A percentile compares a stretch with the other conserved stretches of the same genome.
phyloP scores from a whole-genome alignment of 495 filamentous ascomycete genomes.

The Penicillium verhagenii region DNA sequence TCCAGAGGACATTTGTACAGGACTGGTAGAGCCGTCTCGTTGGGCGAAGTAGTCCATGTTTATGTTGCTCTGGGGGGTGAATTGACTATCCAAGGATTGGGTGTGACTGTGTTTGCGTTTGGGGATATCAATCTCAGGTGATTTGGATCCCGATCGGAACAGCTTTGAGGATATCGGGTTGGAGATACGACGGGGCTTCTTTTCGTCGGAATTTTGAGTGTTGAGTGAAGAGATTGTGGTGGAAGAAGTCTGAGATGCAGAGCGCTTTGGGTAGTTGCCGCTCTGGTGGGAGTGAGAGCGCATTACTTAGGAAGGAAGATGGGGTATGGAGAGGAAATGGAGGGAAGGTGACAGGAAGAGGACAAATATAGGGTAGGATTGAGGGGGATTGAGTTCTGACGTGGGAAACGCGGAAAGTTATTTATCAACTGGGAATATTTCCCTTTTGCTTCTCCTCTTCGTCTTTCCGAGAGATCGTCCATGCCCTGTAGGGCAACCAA shows the following conservation, averaged over 20 bases:
- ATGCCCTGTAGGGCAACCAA: conserved; percentile 28
- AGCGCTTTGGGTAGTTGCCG: conserved; percentile 17
- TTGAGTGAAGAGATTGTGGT: conserved; percentile 20
- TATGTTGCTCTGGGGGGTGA: conserved; percentile 7
- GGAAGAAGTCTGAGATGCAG: conserved; percentile 26
- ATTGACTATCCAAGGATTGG: neutral
- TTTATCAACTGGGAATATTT: conserved; percentile 4
- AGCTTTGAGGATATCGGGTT: conserved; percentile 18
- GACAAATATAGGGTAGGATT: neutral
- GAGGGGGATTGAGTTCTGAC: conserved; percentile 5
- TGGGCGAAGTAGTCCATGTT: conserved; percentile 21
- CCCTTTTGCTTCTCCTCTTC: conserved; percentile 1
- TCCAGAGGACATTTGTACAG: conserved; percentile 21
- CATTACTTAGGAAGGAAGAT: conserved; percentile 15
- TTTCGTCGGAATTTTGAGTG: conserved; percentile 19
- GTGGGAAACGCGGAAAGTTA: conserved; percentile 2
- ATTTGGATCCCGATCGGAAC: conserved; percentile 19
- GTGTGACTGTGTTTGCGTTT: neutral
- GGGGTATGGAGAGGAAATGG: neutral
- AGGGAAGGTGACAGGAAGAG: neutral
- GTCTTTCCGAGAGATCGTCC: neutral
- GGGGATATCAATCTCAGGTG: conserved; percentile 21
- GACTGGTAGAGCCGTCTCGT: conserved; percentile 15
- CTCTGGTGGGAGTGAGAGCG: conserved; percentile 19
- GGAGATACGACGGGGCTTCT: conserved; percentile 10